Base-by-base conservation (phyloP, 139 green algal genomes). In the Coelastrella sp. region DNA sequence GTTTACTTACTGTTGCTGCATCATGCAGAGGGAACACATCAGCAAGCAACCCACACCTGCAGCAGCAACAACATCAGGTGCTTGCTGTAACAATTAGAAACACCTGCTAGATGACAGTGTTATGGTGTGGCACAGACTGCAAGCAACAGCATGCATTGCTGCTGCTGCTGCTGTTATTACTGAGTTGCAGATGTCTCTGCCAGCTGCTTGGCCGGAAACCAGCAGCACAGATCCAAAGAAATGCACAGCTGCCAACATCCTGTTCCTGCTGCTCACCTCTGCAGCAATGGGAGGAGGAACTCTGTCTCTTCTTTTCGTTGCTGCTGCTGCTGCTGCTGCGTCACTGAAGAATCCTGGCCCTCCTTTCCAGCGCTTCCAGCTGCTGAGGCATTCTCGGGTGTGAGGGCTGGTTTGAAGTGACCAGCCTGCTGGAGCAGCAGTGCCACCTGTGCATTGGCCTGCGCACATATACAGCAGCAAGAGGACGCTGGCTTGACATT, bases 1-100 rank as follows among this genome's bases (percentile, higher is more conserved):
- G 78, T 56, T 35, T n/a, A 17, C 0, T 11, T 10, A 84, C 25
- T 35, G 56, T 49, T 15, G 49, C 56, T 25, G 56, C 49, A 61
- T 84, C 78, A 84, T 84, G 78, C 25, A 84, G 17, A 20, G 78
- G 78, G 12, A 66, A 15, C 56, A 84, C 19, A 60, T 11, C 12
- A 65, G 17, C 59, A 60, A 84, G 49, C 15, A 84, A 35, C 7
- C 78, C 78, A 84, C 78, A 84, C 56, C 78, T 84, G 56, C 78
- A 84, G 78, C 78, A 68, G 78, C 78, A 84, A 15, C 49, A 57
- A n/a, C 78, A 84, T 15, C 35, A 61, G 15, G 1, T 49, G 15
- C 56, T 76, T 8, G 8, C 68, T 25, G 68, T 76, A 15, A 15
- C 68, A 25, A 10, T 35, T 24, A 24, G 17, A n/a, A 0, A 24